phyloP scores from a whole-genome alignment of 495 filamentous ascomycete species.

The Penicillium paxilli region DNA sequence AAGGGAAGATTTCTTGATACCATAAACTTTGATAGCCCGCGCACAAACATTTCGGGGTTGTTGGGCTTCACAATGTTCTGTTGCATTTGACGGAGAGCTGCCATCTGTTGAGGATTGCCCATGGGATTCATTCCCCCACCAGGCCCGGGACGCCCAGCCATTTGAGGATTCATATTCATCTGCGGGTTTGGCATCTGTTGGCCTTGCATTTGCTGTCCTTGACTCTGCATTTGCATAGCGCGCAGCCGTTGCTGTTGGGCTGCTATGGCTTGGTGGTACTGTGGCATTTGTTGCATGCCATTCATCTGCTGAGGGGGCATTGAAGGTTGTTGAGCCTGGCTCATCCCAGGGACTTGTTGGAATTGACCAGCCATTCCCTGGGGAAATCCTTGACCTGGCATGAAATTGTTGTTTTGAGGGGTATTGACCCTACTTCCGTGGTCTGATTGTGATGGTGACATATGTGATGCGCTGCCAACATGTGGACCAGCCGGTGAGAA shows the following conservation, averaged over 20 bases:
- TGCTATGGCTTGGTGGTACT: conserved; percentile 51
- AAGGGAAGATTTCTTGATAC: conserved; percentile 64
- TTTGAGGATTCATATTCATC: conserved; percentile 57
- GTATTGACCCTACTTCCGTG: conserved; percentile 72
- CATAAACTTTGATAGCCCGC: conserved; percentile 73
- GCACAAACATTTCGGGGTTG: conserved; percentile 72
- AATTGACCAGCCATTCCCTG: conserved; percentile 62
- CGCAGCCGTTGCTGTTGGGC: conserved; percentile 51
- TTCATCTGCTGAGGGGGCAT: conserved; percentile 43
- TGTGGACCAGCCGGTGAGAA: conserved; percentile 80
- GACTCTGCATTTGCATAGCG: conserved; percentile 59
- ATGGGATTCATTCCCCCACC: conserved; percentile 44
- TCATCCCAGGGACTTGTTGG: conserved; percentile 41
- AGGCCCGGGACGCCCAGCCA: conserved; percentile 40
- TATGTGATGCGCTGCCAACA: conserved; percentile 61
- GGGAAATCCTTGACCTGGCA: conserved; percentile 56
- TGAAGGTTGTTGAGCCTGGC: conserved; percentile 31
- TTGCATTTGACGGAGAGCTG: conserved; percentile 55
- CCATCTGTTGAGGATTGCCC: conserved; percentile 48
- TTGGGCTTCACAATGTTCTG: conserved; percentile 60
- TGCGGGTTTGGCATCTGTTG: conserved; percentile 49
- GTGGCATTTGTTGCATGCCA: conserved; percentile 46
- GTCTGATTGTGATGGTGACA: conserved; percentile 76
- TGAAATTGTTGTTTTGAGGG: conserved; percentile 69
- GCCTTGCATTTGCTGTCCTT: conserved; percentile 14